Base-by-base conservation (phyloP, 768 basidiomycete species). In the Leccinum barrowsii region DNA sequence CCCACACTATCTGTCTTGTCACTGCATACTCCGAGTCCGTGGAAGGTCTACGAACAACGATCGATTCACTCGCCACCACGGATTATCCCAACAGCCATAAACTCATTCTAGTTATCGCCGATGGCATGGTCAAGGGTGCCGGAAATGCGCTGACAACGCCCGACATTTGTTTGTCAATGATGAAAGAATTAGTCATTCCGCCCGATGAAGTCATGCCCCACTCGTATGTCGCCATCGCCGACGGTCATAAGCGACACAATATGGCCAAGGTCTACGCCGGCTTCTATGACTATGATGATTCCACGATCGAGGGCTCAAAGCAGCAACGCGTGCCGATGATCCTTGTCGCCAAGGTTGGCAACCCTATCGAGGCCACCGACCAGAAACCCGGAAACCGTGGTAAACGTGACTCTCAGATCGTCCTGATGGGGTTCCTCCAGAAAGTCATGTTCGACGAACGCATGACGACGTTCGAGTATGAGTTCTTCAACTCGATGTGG, bases 361-460 rank as follows among this genome's bases (percentile, higher is more conserved):
- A 98, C 73, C 93, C 91, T 2, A 81, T 88, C 24, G 97, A 99
- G 73, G 80, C 76, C n/a, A 82, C 77, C 69, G 96, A 98, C 58
- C 65, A 90, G 22, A 98, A 99, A 73, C 95, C 97, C 1, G 97
- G 97, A 59, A 98, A 99, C 74, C 88, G 97, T 73, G 97, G 97
- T 50, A 99, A 98, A 76, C 96, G 97, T 61, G 97, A 99, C 77
- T 90, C 87, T 70, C 97, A 99, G 74, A 95, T 99, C 66, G 89
- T 99, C 52, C 79, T 98, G 60, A 99, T 99, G 97, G 82, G 83
- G 19, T 98, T 98, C 82, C 78, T 98, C 71, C 97, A 99, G 75
- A 98, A 97, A 74, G 94, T 98, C 66, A 97, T 99, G 95, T 98
- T 98, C 66, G 97, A 99, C 75, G 97, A 99, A 78, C 86, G 97